phyloP scores from a whole-genome alignment of 441 rosid genomes.

The Croton setiger region DNA sequence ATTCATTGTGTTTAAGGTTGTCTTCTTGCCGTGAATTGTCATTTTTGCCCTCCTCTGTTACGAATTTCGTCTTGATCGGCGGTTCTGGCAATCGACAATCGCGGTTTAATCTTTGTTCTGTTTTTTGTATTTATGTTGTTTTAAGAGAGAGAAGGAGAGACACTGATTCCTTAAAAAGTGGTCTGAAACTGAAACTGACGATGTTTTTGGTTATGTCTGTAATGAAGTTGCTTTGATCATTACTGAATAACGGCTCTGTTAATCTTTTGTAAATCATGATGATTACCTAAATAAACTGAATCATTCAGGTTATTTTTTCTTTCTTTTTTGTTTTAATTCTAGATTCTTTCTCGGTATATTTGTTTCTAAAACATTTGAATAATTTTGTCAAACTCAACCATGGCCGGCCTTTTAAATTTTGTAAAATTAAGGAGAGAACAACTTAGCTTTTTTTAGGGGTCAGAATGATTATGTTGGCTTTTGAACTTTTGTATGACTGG shows the following conservation, averaged over 20 bases:
- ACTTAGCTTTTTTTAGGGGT: too few relatives aligned
- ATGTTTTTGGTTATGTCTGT: background rate
- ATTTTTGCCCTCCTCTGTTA: conserved; percentile 14
- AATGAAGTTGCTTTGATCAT: conserved; percentile 19
- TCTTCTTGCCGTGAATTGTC: conserved; percentile 21
- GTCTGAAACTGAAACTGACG: background rate
- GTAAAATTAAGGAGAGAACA: background rate
- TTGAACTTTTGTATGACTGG: background rate
- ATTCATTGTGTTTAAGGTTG: background rate
- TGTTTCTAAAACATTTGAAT: background rate
- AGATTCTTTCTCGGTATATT: background rate
- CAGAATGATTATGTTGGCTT: background rate
- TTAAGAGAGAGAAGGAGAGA: background rate
- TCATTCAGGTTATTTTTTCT: background rate
- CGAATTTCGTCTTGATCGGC: background rate
- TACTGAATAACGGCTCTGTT: background rate
- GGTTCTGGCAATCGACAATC: background rate
- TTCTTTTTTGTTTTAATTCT: background rate
- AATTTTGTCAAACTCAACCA: background rate
- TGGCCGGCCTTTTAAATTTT: background rate
- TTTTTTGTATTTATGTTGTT: background rate
- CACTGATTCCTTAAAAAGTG: conserved; percentile 1
- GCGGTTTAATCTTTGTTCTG: background rate
- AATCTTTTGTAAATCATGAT: background rate
- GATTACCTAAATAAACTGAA: background rate